These are phyloP conservation scores for Argentina anserina DNA, from an alignment of 306 rosid species.

Conservation along the genomic window DNA sequence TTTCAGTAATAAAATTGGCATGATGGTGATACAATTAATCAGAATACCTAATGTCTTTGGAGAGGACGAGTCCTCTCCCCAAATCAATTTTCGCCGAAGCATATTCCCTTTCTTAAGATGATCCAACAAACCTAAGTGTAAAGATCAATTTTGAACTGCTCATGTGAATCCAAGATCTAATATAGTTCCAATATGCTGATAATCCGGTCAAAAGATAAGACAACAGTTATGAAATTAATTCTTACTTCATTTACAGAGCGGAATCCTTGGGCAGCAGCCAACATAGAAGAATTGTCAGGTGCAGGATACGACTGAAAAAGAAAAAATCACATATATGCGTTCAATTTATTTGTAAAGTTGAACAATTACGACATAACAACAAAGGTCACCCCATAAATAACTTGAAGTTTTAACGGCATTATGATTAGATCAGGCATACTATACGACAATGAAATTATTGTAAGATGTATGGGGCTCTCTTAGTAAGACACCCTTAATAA, in stretches of 20 bases:
- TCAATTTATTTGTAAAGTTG: neutral
- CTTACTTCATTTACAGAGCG: constrained; percentile 60
- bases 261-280: constrained; percentile 67
- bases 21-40: neutral
- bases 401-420: constrained; percentile 1
- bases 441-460: neutral
- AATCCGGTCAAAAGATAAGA: neutral
- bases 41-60: neutral
- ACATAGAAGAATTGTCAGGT: constrained; percentile 56
- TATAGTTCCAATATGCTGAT: neutral
- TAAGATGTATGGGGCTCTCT: no score
- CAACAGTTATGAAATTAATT: constrained; percentile 13
- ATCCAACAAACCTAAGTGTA: neutral
- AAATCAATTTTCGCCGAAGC: neutral
- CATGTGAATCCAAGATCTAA: neutral
- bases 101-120: neutral
- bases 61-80: neutral
- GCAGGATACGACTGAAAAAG: constrained; percentile 67
- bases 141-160: constrained; percentile 1
- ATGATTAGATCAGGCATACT: constrained; percentile 1
- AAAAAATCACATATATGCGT: constrained; percentile 14
- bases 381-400: neutral
- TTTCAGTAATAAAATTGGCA: neutral
- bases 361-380: neutral
- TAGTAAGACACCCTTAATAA: neutral